Evolutionary conservation across 352 stramenopile species (phyloP).

Genomic region (Phytophthora pisi): DNA sequence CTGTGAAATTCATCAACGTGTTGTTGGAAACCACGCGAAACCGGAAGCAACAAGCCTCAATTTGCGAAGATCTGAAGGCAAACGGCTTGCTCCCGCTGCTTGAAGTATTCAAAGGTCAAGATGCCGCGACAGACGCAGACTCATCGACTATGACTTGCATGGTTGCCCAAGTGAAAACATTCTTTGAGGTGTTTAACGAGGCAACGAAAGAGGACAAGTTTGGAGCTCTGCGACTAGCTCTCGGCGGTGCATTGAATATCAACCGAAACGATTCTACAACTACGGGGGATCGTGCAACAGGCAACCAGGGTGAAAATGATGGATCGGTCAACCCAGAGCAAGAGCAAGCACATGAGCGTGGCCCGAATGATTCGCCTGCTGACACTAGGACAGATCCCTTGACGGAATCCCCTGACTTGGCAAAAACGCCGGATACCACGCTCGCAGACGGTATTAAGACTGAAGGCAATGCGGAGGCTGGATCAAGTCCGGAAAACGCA

Average conservation of each 20-base stretch:
- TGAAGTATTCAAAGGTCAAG: slow-evolving; percentile 26
- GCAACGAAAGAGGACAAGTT: slow-evolving; percentile 18
- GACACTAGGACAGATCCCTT: not conserved
- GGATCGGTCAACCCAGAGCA: not conserved
- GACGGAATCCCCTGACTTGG: not conserved
- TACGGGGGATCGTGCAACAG: not conserved
- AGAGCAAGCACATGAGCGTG: not conserved
- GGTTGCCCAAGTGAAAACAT: slow-evolving; percentile 18
- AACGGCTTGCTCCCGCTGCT: slow-evolving; percentile 42
- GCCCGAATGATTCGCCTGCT: not conserved
- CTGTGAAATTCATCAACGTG: slow-evolving; percentile 55
- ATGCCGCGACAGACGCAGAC: not conserved
- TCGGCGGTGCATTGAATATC: slow-evolving; percentile 19
- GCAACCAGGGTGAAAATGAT: slow-evolving; percentile 33
- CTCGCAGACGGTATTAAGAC: not conserved
- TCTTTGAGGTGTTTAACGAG: slow-evolving; percentile 25
- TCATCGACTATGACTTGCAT: slow-evolving; percentile 3
- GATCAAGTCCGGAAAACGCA: not conserved
- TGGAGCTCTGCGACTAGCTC: slow-evolving; percentile 25
- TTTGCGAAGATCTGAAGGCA: slow-evolving; percentile 52
- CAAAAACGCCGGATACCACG: too few relatives aligned
- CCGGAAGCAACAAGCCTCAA: slow-evolving; percentile 28
- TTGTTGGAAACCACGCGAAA: slow-evolving; percentile 45
- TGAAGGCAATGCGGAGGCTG: not conserved
- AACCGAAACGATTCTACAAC: not conserved